phyloP scores from a whole-genome alignment of 1,139 yeast genomes.

The Kluyveromyces sp. region DNA sequence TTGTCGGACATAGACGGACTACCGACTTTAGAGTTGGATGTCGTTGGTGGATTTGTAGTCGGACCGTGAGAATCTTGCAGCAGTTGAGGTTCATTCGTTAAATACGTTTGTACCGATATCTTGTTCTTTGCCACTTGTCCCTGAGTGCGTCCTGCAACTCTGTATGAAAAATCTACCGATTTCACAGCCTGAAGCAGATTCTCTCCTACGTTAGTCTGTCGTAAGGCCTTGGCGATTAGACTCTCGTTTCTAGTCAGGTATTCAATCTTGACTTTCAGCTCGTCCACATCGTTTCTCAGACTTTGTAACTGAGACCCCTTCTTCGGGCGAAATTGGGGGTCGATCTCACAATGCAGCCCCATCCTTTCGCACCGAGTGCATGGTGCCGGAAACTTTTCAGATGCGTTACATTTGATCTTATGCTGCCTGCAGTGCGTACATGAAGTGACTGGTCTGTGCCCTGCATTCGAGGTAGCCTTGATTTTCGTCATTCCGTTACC shows the following conservation, averaged over 20 bases:
- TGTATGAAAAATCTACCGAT: conserved; percentile 13
- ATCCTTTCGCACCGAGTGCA: conserved; percentile 78
- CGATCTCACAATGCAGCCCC: conserved; percentile 79
- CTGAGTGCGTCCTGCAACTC: conserved; percentile 9
- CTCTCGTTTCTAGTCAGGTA: conserved; percentile 65
- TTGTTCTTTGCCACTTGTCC: conserved; percentile 10
- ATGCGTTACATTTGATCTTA: conserved; percentile 87
- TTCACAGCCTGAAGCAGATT: conserved; percentile 16
- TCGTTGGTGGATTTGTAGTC: conserved; percentile 16
- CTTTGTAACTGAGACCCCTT: conserved; percentile 87
- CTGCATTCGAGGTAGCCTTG: conserved; percentile 27
- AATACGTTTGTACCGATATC: conserved; percentile 29
- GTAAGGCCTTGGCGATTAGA: conserved; percentile 57
- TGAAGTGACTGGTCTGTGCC: conserved; percentile 81
- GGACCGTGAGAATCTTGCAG: conserved; percentile 25
- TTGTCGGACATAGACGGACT: conserved; percentile 7
- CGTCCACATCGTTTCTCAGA: conserved; percentile 77
- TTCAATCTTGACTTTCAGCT: conserved; percentile 70
- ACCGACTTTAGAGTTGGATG: conserved; percentile 9
- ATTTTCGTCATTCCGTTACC: background rate
- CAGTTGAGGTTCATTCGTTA: conserved; percentile 34
- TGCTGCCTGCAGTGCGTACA: conserved; percentile 95
- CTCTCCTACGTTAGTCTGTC: conserved; percentile 22
- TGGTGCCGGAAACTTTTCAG: conserved; percentile 73
- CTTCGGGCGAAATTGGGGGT: conserved; percentile 85